Base-by-base conservation (phyloP, 371 early-diverging fungal species). In the Mortierella sp. region DNA sequence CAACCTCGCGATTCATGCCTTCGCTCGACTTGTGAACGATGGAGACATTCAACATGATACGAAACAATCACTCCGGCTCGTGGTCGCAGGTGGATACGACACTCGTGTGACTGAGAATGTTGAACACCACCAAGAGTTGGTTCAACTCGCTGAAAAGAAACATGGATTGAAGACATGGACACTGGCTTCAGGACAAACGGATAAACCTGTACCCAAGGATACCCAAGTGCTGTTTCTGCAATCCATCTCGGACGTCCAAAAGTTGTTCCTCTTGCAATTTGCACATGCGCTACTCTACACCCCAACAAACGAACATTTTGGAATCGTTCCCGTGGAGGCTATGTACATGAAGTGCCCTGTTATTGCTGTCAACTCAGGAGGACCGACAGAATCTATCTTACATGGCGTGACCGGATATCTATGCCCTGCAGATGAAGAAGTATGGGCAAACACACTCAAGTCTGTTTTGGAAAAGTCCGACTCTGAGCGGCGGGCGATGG, bases 301-400 rank as follows among this genome's bases (percentile, higher is more conserved):
- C 19, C 98, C 98, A 13, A 82, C 86, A 17, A 87, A 92, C 70
- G 98, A 98, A 78, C 98, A 98, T 71, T 95, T 98, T 77, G 98
- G 98, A 0, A 96, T 98, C 54, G 95, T 95, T 14, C 98, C 98
- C 4, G 87, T 98, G 0, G 98, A 98, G 71, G 94, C 95, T 54
- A 97, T 98, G 98, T 95, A 93, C 79, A 86, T 87, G 37, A 79
- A 82, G 21, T 73, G 93, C 16, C 97, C 97, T 0, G 96, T 97
- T 2, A 85, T 98, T 21, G 98, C 98, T 0, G 86, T 85, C 43
- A 91, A 92, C 77, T 89, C 82, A 62, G 98, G 97, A 37, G 97
- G 97, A 0, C 97, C 96, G 7, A 80, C 82, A 7, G 96, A 95
- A 71, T 89, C 92, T 7, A 80, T 97, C 14, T 70, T 79, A 28